Base-by-base conservation (phyloP, 139 green algal species). In the Chlorella sp. region DNA sequence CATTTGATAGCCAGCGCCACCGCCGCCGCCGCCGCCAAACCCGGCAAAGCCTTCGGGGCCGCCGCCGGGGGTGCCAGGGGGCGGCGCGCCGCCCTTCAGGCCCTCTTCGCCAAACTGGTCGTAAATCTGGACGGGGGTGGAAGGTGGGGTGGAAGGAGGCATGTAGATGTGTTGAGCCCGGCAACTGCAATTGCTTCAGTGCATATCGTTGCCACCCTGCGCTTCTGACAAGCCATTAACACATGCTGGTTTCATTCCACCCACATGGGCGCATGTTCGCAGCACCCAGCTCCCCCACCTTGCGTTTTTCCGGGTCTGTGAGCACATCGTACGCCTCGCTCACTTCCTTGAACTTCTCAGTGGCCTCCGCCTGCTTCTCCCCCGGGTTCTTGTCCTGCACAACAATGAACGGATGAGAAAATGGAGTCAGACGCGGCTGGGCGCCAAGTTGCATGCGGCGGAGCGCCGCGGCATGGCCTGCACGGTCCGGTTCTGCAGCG, bases 31-130 rank as follows among this genome's bases (percentile, higher is more conserved):
- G 25, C 69, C 69, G 57, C 74, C 81, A 74, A 75, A 83, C 15
- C 74, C 72, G 6, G 47, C 36, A 47, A 80, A 36, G 63, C 81
- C 72, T 6, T 20, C 81, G 7, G n/a, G 17, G n/a, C 83, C 71
- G 20, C 25, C 69, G 34, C 60, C 75, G 15, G 32, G 38, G 21
- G 83, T 56, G 56, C 83, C 78, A 23, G 76, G 82, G 21, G 87
- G 87, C 23, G 84, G 84, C 38, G 68, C 62, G 17, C 78, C 70
- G 32, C 78, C 70, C 86, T 98, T 98, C 38, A 99, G 67, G 0
- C 97, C 97, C 78, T 99, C 98, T 88, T 99, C 98, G 7, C 98
- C 98, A 87, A 99, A 95, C 15, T 86, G 85, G 82, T 99, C 98
- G 75, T 99, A 99, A 25, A 99, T 96, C 28, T 94, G 78, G 7